A percentile compares a stretch with the other conserved stretches of the same genome.
Evolutionary conservation across 2,329 filamentous ascomycete genomes (phyloP).

Genomic region (Eurotiales sp.): DNA sequence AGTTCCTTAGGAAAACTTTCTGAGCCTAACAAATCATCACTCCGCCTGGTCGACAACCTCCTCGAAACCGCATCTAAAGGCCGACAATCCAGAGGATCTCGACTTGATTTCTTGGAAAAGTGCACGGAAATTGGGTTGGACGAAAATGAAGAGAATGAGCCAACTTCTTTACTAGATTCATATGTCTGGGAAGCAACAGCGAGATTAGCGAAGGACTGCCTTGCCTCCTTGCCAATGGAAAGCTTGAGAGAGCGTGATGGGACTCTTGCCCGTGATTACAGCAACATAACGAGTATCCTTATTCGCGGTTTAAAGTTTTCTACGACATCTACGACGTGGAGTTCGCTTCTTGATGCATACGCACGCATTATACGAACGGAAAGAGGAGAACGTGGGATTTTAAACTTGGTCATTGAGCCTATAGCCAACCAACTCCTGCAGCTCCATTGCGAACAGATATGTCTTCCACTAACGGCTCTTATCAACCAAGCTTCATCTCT

Average conservation of each 20-base stretch:
- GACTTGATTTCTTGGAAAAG: slow-evolving; percentile 36
- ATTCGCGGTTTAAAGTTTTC: slow-evolving; percentile 51
- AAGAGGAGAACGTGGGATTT: slow-evolving; percentile 64
- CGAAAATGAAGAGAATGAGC: slow-evolving; percentile 14
- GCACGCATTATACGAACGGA: slow-evolving; percentile 57
- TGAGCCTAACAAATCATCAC: slow-evolving; percentile 24
- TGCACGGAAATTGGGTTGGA: slow-evolving; percentile 28
- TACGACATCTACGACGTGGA: slow-evolving; percentile 35
- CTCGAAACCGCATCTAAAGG: slow-evolving; percentile 33
- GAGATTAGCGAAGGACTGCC: slow-evolving; percentile 27
- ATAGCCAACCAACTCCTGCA: slow-evolving; percentile 55
- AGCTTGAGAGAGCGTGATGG: slow-evolving; percentile 44
- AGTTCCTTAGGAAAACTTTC: slow-evolving; percentile 19
- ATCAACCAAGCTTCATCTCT: slow-evolving; percentile 35
- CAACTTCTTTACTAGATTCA: slow-evolving; percentile 17
- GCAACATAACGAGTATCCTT: slow-evolving; percentile 65
- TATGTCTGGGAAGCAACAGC: slow-evolving; percentile 36
- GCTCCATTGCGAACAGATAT: slow-evolving; percentile 25
- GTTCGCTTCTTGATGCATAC: slow-evolving; percentile 55
- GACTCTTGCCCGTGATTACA: slow-evolving; percentile 63
- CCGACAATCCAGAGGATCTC: slow-evolving; percentile 31
- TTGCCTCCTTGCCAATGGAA: slow-evolving; percentile 41
- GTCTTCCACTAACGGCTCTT: slow-evolving; percentile 33
- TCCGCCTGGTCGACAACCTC: slow-evolving; percentile 25
- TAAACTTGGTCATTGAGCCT: slow-evolving; percentile 67